Base-by-base conservation (phyloP, 495 filamentous ascomycete genomes). In the Annulohypoxylon bovei region DNA sequence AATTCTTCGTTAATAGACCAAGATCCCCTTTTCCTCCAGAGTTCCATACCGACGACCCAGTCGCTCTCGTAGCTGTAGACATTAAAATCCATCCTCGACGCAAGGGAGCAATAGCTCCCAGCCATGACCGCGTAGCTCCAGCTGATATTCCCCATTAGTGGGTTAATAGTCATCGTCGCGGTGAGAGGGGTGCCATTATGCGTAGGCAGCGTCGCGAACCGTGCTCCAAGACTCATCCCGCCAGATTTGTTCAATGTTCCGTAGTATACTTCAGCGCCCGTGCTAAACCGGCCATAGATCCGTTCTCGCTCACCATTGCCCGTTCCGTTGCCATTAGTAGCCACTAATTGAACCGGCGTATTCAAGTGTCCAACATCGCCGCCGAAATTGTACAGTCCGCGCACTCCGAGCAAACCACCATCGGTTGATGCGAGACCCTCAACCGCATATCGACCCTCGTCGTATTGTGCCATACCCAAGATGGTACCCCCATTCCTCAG, bases 1-100 rank as follows among this genome's bases (percentile, higher is more conserved):
- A 79, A 74, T 61, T 82, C 82, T 5, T 81, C 75, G 16, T 82
- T 76, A 16, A 83, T 81, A 6, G 79, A 68, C 42, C 78, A 77
- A 33, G 78, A 81, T 68, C 77, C 68, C 56, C 75, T 78, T 78
- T 87, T 78, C 79, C 85, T 86, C 95, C 96, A 99, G 28, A 98
- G 81, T 78, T 99, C 96, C 77, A 90, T 91, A 11, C 96, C 95
- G 7, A 97, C 83, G 40, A 91, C 90, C 82, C 97, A 87, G 37
- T 96, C 94, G 76, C 93, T 97, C 81, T 98, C 95, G 81, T 97
- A 99, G 73, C 92, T 96, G 81, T 97, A 98, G 54, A 97, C 93
- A 76, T 99, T 99, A 78, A 98, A 99, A 68, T 95, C 93, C 81
- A 98, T 95, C 40, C 90, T 88, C 30, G 93, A 93, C 63, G 93